Base-by-base conservation (phyloP, 129 eudicot genomes). In the Artemisia argyi region DNA sequence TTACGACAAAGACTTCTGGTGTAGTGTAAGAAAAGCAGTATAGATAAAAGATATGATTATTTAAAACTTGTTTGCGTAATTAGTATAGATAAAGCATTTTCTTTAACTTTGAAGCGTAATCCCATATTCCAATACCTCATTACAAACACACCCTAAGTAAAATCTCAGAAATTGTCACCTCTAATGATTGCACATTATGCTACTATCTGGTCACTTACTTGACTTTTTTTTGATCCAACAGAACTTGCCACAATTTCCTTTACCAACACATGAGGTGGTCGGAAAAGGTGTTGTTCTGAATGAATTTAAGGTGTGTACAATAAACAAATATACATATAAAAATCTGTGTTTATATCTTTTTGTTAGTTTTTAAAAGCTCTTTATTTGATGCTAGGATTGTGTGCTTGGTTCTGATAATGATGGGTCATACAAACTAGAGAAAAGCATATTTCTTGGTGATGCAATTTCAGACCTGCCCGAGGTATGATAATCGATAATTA, bases 181-280 rank as follows among this genome's bases (percentile, higher is more conserved):
- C 2, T 11, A 18, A 54, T 70, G 9, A 12, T 8, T 44, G 24
- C 49, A 24, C 48, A 19, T 54, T 5, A 20, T 42, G 26, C 55
- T 53, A 48, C 13, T 16, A 28, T n/a, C n/a, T n/a, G n/a, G n/a
- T n/a, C n/a, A 68, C 28, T 18, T 20, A 28, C 49, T 19, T 44
- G 22, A 64, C 67, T 15, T 0, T 60, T n/a, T 56, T 20, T 69
- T 71, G 14, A 53, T 61, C 8, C 55, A 69, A 50, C 87, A 90
- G 97, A 81, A 14, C 63, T 80, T 91, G 73, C 97, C 97, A 8
- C 85, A 82, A 26, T 91, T 72, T 47, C 95, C 97, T 7, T 65
- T 91, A 62, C 95, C 97, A 1, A 91, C 95, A 17, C 97, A 91
- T 48, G 74, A 82, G 59, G 85, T 85, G 63, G 70, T 79, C 20